Percentiles rank a stretch among this genome's conserved stretches.
These are phyloP conservation scores for Tephrocybe sp. DNA, from an alignment of 768 basidiomycete genomes.

Conservation along the genomic window DNA sequence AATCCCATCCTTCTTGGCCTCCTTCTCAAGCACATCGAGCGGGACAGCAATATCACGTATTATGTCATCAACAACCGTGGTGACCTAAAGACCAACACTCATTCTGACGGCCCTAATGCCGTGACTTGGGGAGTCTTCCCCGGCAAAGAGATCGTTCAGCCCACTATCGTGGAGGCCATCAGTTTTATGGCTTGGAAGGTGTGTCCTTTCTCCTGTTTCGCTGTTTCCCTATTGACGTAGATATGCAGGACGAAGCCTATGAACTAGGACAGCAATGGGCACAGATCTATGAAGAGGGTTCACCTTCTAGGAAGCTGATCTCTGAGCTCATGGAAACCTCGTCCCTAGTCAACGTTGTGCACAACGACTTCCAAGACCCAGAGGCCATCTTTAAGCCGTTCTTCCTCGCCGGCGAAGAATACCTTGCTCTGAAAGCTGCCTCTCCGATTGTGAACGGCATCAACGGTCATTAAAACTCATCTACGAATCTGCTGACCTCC, in stretches of 20 bases:
- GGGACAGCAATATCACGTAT: constrained; percentile 89
- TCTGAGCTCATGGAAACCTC: constrained; percentile 75
- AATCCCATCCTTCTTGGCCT: constrained; percentile 68
- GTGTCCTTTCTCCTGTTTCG: neutral
- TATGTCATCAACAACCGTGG: constrained; percentile 97
- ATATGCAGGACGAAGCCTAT: constrained; percentile 82
- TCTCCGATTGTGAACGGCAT: constrained; percentile 39
- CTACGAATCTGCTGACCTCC: constrained; percentile 15
- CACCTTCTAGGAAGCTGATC: constrained; percentile 75
- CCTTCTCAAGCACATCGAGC: constrained; percentile 80
- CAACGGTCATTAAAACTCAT: constrained; percentile 24
- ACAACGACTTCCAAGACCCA: constrained; percentile 89
- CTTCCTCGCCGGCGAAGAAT: constrained; percentile 71
- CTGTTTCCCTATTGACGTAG: constrained; percentile 1
- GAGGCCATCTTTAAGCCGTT: constrained; percentile 89
- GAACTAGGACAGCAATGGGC: constrained; percentile 94
- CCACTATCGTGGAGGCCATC: constrained; percentile 95
- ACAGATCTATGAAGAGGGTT: constrained; percentile 75
- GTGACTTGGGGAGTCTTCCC: constrained; percentile 99
- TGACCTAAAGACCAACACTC: constrained; percentile 92
- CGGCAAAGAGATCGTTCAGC: constrained; percentile 94
- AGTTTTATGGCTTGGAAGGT: constrained; percentile 99
- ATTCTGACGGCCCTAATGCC: constrained; percentile 95
- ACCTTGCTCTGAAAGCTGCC: constrained; percentile 38
- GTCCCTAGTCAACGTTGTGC: constrained; percentile 92